Evolutionary conservation across 306 rosid species (phyloP).

Genomic region (Cucurbita moschata): DNA sequence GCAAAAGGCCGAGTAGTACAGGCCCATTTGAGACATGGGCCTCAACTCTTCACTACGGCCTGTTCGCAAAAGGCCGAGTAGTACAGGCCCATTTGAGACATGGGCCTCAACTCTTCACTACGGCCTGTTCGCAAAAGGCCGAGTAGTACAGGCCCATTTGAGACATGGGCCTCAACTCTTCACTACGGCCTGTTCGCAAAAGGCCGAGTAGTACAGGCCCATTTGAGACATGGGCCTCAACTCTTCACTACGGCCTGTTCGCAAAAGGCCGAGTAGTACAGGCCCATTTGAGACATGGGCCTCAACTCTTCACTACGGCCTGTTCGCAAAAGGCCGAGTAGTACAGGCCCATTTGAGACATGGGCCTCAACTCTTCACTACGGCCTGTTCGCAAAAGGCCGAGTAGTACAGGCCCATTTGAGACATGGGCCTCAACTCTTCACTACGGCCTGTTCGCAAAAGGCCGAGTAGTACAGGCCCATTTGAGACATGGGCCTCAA

Average conservation of each 20-base stretch:
- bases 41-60: too few species aligned
- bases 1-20: background rate
- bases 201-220: background rate
- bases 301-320: too few species aligned
- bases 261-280: background rate
- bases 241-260: background rate
- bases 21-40: background rate
- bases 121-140: background rate
- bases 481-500: background rate
- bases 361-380: background rate
- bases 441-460: background rate
- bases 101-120: too few species aligned
- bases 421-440: background rate
- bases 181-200: too few species aligned
- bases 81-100: too few species aligned
- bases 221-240: background rate
- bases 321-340: background rate
- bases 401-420: background rate
- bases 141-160: background rate
- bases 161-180: background rate
- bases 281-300: background rate
- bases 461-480: background rate
- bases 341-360: background rate
- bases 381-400: background rate
- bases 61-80: too few species aligned